Conservation (phyloP, 768 basidiomycete species). For the Boletus vermiculosoides region DNA sequence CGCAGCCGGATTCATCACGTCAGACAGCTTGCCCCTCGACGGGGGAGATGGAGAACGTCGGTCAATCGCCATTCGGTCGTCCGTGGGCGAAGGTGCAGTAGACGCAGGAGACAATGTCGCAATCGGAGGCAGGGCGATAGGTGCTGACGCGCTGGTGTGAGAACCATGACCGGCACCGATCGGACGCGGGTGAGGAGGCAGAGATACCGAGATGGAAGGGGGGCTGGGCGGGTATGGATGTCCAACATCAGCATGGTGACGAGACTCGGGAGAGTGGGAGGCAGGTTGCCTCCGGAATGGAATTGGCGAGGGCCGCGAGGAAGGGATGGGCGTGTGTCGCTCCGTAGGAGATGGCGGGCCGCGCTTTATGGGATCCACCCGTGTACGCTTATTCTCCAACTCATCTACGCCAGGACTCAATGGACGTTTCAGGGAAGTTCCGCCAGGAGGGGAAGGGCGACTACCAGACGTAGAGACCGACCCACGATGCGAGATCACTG, state of each 20-base stretch:
- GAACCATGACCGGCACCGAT: conserved; percentile 53
- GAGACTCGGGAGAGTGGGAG: conserved; percentile 67
- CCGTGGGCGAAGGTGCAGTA: conserved; percentile 52
- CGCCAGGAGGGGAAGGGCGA: conserved; percentile 59
- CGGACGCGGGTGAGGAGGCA: conserved; percentile 76
- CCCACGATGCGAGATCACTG: conserved; percentile 53
- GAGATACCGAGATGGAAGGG: conserved; percentile 57
- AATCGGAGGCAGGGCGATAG: conserved; percentile 67
- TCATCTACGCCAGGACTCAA: conserved; percentile 70
- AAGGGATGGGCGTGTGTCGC: conserved; percentile 54
- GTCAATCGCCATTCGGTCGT: conserved; percentile 35
- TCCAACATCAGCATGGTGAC: conserved; percentile 38
- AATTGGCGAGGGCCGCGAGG: conserved; percentile 66
- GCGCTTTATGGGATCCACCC: conserved; percentile 54
- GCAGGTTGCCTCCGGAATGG: conserved; percentile 72
- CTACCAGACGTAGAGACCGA: conserved; percentile 67
- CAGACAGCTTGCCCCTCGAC: conserved; percentile 52
- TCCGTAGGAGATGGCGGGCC: conserved; percentile 53
- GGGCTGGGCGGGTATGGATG: conserved; percentile 42
- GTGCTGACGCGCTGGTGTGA: conserved; percentile 35
- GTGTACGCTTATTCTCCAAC: conserved; percentile 57
- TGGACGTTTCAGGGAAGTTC: conserved; percentile 59
- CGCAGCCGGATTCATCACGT: conserved; percentile 48
- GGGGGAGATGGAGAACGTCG: conserved; percentile 50
- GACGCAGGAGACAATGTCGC: conserved; percentile 65